Evolutionary conservation across 2,329 filamentous ascomycete species (phyloP), one percentile per base, ranked within the genome.

Genomic region (Fusarium verticillioides): DNA sequence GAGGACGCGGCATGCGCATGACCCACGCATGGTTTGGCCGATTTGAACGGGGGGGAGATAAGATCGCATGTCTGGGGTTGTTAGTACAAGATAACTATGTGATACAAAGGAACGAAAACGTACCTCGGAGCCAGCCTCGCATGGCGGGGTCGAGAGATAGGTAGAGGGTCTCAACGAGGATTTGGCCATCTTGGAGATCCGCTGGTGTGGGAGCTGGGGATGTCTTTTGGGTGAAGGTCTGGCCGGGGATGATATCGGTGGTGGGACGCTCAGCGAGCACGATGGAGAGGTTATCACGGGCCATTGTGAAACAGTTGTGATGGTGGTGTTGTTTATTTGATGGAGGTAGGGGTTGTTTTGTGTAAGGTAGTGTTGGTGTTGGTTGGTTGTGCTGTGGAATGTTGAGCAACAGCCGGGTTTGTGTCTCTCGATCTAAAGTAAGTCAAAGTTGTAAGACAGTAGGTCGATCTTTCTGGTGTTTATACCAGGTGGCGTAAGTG

Each of bases 81-180:
- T 47, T 30, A 47, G 36, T 37, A 37, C 36, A 37, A 19, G 36
- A 37, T 19, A 37, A 37, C 9, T 37, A 19, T 37, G 36, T 19
- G 18, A 37, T 37, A 37, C 36, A 19, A 0, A 19, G 9, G 18
- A 37, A 37, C 1, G 43, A 26, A 19, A 4, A 12, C 13, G 26
- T 73, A 88, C 87, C 86, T 70, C 88, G 92, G 26, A 94, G 82
- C 91, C 91, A 94, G 66, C 89, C 89, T 75, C 92, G 88, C 92
- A 94, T 94, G n/a, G 92, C 91, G 3, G 92, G 92, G 81, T 94
- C 92, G 43, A 94, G 85, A 15, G 90, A 91, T 49, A 93, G 85
- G 78, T 93, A 94, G 67, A 92, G 81, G 2, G 81, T 79, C 79
- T 89, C 87, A 49, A 89, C 81, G 57, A 94, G 85, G 62, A 94